A percentile compares a stretch with the other conserved stretches of the same genome.
Conservation (phyloP, 768 basidiomycete genomes). For the Lanmaoa pseudosensibilis region DNA sequence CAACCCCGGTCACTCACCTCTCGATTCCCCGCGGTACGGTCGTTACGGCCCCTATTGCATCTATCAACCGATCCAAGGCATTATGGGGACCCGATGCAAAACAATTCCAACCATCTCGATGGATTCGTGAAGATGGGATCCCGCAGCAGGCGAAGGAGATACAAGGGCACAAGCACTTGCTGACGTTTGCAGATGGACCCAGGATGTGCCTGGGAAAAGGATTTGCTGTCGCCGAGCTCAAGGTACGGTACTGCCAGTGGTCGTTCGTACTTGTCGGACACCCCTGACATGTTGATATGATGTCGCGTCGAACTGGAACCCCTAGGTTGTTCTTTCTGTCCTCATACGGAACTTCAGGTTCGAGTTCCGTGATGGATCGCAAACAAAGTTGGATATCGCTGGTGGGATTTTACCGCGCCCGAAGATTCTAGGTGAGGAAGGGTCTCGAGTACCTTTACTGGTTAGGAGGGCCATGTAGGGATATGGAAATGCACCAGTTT, state of each 20-base stretch:
- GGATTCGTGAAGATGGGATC: conserved; percentile 43
- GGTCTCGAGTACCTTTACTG: conserved; percentile 12
- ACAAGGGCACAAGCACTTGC: conserved; percentile 28
- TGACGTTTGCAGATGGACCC: conserved; percentile 33
- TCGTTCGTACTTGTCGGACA: background rate
- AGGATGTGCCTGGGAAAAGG: conserved; percentile 29
- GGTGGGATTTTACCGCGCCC: conserved; percentile 36
- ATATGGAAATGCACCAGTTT: background rate
- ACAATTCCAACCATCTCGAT: conserved; percentile 61
- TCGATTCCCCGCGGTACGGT: conserved; percentile 47
- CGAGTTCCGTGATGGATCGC: conserved; percentile 37
- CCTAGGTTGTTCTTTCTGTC: conserved; percentile 17
- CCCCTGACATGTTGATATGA: no score
- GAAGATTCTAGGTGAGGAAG: conserved; percentile 26
- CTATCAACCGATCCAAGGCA: conserved; percentile 49
- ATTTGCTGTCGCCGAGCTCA: conserved; percentile 30
- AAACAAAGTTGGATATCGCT: conserved; percentile 31
- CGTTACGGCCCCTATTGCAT: conserved; percentile 44
- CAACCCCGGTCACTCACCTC: conserved; percentile 36
- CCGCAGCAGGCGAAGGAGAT: conserved; percentile 34
- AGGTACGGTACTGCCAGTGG: conserved; percentile 15
- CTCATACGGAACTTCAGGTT: conserved; percentile 40
- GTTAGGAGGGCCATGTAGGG: conserved; percentile 1
- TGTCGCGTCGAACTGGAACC: background rate
- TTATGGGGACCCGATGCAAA: conserved; percentile 64